These are phyloP conservation scores for Cunninghamia lanceolata DNA, from an alignment of 75 land plant species.

Conservation along the genomic window DNA sequence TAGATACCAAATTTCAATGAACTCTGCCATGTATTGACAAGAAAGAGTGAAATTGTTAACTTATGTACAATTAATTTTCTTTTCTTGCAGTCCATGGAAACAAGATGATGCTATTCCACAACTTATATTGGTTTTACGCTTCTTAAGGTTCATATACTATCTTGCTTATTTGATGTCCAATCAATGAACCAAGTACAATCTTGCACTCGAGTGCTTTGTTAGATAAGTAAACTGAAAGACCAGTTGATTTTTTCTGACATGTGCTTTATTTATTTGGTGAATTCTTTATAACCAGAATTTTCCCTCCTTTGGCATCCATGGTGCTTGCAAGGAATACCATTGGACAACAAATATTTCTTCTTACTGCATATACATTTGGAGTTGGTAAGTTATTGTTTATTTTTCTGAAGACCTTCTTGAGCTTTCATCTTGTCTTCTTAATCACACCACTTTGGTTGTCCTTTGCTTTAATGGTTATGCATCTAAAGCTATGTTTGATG, in stretches of 20 bases:
- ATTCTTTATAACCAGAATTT: conserved; percentile 17
- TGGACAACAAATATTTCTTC: conserved; percentile 36
- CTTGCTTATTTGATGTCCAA: not conserved
- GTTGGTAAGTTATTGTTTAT: conserved; percentile 20
- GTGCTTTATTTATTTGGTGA: not conserved
- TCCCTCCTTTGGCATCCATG: conserved; percentile 32
- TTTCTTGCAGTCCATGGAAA: conserved; percentile 20
- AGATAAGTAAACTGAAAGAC: not conserved
- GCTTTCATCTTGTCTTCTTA: not conserved
- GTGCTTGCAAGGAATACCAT: conserved; percentile 38
- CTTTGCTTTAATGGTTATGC: not conserved
- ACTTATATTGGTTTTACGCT: conserved; percentile 35
- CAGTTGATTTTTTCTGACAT: not conserved
- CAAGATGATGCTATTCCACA: conserved; percentile 32
- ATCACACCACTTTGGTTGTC: not conserved
- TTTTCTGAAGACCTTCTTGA: not conserved
- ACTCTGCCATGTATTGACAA: not conserved
- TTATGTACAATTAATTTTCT: not conserved
- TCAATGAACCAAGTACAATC: not conserved
- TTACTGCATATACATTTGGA: conserved; percentile 36
- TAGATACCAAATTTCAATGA: not conserved
- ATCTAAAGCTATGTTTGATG: conserved; percentile 4
- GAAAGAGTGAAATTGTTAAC: conserved; percentile 5
- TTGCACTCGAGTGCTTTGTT: not conserved
- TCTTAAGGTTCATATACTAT: conserved; percentile 22